phyloP scores from a whole-genome alignment of 1,284 basidiomycete genomes.

The Porogramme epimiltina region DNA sequence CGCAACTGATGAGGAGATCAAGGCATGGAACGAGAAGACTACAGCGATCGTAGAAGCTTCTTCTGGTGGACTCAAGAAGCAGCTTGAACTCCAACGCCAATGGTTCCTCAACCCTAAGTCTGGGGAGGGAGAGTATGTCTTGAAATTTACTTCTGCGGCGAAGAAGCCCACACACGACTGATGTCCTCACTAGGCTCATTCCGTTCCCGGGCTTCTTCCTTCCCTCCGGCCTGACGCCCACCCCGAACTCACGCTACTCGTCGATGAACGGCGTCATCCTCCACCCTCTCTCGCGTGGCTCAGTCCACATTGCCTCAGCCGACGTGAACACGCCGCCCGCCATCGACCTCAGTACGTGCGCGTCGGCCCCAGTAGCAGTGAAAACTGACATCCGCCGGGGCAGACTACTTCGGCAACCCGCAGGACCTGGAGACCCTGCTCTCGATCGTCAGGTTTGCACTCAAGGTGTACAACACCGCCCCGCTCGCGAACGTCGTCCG shows the following conservation, averaged over 20 bases:
- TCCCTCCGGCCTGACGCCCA: slow-evolving; percentile 3
- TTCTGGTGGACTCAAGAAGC: slow-evolving; percentile 4
- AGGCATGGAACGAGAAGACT: slow-evolving; percentile 2
- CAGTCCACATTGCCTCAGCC: slow-evolving; percentile 36
- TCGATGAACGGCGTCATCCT: slow-evolving; percentile 5
- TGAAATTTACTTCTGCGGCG: neutral
- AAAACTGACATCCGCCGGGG: too few relatives aligned
- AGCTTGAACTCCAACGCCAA: slow-evolving; percentile 7
- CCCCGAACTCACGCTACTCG: slow-evolving; percentile 8
- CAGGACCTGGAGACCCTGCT: slow-evolving; percentile 21
- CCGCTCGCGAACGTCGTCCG: slow-evolving; percentile 17
- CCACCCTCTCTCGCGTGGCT: slow-evolving; percentile 14
- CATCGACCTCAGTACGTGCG: slow-evolving; percentile 39
- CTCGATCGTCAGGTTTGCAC: slow-evolving; percentile 13
- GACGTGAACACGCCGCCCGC: slow-evolving; percentile 43
- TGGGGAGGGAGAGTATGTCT: slow-evolving; percentile 11
- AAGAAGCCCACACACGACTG: neutral
- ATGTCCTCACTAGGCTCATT: slow-evolving; percentile 3
- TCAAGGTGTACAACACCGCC: slow-evolving; percentile 15
- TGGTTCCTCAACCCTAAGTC: slow-evolving; percentile 10
- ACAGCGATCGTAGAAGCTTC: neutral
- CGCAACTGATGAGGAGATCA: neutral
- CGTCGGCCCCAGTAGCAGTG: neutral
- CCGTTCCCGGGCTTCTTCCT: slow-evolving; percentile 13
- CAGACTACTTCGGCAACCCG: slow-evolving; percentile 14